Percentiles rank a stretch among this genome's conserved stretches.
Evolutionary conservation across 495 filamentous ascomycete genomes (phyloP).

Genomic region (Penicillium cosmopolitanum): DNA sequence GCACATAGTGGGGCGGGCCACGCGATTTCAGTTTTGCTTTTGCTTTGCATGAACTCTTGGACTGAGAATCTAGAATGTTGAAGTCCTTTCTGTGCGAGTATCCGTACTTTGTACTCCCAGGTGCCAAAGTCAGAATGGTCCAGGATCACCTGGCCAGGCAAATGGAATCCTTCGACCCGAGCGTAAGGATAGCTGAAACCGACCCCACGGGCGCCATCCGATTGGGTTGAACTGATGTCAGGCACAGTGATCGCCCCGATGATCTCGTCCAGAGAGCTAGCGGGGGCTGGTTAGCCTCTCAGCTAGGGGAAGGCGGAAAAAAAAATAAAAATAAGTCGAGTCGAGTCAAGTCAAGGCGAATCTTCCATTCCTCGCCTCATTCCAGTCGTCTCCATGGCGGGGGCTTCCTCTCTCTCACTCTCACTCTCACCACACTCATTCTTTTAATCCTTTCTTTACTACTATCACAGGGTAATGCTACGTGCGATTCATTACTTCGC

Average conservation of each 20-base stretch:
- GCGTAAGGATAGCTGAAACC: conserved; percentile 25
- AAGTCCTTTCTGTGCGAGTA: too few species aligned
- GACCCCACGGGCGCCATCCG: conserved; percentile 27
- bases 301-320: conserved; percentile 5
- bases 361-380: conserved; percentile 23
- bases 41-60: not conserved
- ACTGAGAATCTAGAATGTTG: not conserved
- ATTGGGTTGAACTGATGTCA: conserved; percentile 28
- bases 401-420: too few species aligned
- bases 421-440: too few species aligned
- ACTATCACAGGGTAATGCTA: not conserved
- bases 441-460: too few species aligned
- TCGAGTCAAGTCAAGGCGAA: not conserved
- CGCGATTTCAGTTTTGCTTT: not conserved
- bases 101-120: too few species aligned
- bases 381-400: conserved; percentile 9
- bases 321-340: not conserved
- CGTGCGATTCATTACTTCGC: not conserved
- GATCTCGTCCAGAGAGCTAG: not conserved
- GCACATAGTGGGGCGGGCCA: not conserved
- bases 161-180: conserved; percentile 3
- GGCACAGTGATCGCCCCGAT: conserved; percentile 14
- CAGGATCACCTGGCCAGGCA: not conserved
- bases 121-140: too few species aligned
- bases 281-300: conserved; percentile 3